Base-by-base conservation (phyloP, 371 early-diverging fungal species). In the Mucor piriformis region DNA sequence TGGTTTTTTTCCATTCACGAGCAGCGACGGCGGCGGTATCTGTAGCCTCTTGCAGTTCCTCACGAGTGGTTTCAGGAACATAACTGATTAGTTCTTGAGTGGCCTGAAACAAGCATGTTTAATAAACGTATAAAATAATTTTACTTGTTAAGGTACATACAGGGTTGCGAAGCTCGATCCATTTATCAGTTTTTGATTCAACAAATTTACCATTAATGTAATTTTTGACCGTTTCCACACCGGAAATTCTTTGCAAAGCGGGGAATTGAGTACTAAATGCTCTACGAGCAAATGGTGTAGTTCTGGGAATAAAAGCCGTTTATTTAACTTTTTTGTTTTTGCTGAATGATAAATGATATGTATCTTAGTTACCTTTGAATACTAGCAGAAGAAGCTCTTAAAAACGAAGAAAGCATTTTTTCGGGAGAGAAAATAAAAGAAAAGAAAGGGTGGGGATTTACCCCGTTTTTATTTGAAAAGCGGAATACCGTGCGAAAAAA, bases 181-280 rank as follows among this genome's bases (percentile, higher is more conserved):
- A 95, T 65, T 91, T 84, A 63, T 83, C 75, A 24, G 95, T 83
- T 63, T 89, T 85, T 12, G 96, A 95, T 59, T 95, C 93, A 40
- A 91, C 73, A 71, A 96, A 94, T 82, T 97, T 89, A 54, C 97
- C 97, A 65, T 96, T 89, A 74, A 98, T 92, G 64, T 82, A 90
- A 57, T 92, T 81, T 80, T 88, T 88, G 54, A 92, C 85, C 27
- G 75, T 86, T 21, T 79, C 80, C 27, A 76, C 76, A n/a, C 76
- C 68, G 18, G 74, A 58, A 12, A 66, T 65, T 58, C 63, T 49
- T 32, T 77, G 77, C 6, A 80, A 55, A 54, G 65, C 64, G 20
- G 77, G 78, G 18, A 72, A 66, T 49, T 74, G 71, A 12, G 76
- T 74, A 16, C 72, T 68, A 51, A 81, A 77, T 34, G 63, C 57